Base-by-base conservation (phyloP, 139 green algal species). In the Astrephomene gubernaculifera region DNA sequence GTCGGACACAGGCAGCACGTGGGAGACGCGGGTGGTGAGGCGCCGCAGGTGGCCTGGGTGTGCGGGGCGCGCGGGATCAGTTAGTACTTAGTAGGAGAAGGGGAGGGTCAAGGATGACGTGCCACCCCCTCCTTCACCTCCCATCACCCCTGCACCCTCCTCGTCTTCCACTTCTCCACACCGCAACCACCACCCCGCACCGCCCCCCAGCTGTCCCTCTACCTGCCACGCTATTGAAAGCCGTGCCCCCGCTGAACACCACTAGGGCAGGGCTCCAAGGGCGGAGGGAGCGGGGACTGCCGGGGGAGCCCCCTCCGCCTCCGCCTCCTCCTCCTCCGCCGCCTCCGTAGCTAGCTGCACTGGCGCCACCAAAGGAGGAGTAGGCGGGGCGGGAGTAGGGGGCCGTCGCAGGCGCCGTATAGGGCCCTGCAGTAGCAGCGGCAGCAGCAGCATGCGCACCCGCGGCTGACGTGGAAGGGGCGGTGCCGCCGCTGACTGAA, bases 1-100 rank as follows among this genome's bases (percentile, higher is more conserved):
- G 82, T 99, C 97, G 3, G 93, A 97, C 2, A 99, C 97, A 17
- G 97, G 97, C 76, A 99, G 93, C 44, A 99, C 95, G 87, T 99
- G 96, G 2, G 96, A 83, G 39, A 99, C 96, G 22, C 86, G 80
- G 2, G 92, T 97, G 31, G 97, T 99, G 2, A 96, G 91, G 57
- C 90, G 72, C 24, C 86, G 88, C 72, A 99, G 87, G 35, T 91
- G 87, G 8, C 93, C 94, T 87, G 69, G 68, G 35, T 22, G 33
- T 5, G 22, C 41, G 39, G 8, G 43, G 19, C 22, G 24, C 35
- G 78, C 14, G 63, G 43, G 39, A 1, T 39, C 10, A 6, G 41
- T n/a, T n/a, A 12, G 41, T 35, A 6, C 3, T 2, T 41, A 29
- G 44, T 29, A 24, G 43, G 70, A 33, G 70, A 27, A 9, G 52